phyloP scores from a whole-genome alignment of 768 basidiomycete species.

The Suillus occidentalis region DNA sequence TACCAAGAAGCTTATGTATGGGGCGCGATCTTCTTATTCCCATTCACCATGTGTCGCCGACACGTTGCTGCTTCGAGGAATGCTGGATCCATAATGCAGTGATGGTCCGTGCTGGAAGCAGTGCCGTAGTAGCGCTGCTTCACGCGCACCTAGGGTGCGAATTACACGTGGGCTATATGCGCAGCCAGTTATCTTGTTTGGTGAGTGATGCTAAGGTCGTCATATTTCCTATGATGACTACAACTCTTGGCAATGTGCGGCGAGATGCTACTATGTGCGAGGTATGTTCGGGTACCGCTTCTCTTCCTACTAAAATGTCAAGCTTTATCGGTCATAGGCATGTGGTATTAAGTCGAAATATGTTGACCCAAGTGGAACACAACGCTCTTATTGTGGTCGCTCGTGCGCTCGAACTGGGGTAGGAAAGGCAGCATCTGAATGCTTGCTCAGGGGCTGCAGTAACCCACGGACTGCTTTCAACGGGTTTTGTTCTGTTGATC shows the following conservation, averaged over 20 bases:
- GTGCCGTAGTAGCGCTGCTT: neutral
- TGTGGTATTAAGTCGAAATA: conserved; percentile 64
- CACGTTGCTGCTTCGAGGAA: conserved; percentile 5
- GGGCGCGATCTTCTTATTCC: neutral
- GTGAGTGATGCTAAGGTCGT: neutral
- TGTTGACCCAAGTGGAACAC: conserved; percentile 54
- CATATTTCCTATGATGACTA: conserved; percentile 5
- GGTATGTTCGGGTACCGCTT: conserved; percentile 14
- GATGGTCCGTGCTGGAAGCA: neutral
- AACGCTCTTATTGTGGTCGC: conserved; percentile 60
- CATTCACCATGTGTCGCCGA: neutral
- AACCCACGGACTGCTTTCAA: conserved; percentile 49
- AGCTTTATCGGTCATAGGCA: conserved; percentile 34
- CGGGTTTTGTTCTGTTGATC: conserved; percentile 59
- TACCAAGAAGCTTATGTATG: conserved; percentile 2
- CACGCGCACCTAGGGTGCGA: neutral
- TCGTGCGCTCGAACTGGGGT: conserved; percentile 54
- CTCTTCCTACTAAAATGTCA: neutral
- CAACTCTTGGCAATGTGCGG: neutral
- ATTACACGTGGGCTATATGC: neutral
- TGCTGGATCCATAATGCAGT: neutral
- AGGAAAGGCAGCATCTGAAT: conserved; percentile 39
- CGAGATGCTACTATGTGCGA: conserved; percentile 22
- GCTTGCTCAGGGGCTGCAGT: conserved; percentile 52
- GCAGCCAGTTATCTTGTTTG: neutral